Conservation (phyloP, 2,329 filamentous ascomycete genomes). For the Sporothrix inflata region DNA sequence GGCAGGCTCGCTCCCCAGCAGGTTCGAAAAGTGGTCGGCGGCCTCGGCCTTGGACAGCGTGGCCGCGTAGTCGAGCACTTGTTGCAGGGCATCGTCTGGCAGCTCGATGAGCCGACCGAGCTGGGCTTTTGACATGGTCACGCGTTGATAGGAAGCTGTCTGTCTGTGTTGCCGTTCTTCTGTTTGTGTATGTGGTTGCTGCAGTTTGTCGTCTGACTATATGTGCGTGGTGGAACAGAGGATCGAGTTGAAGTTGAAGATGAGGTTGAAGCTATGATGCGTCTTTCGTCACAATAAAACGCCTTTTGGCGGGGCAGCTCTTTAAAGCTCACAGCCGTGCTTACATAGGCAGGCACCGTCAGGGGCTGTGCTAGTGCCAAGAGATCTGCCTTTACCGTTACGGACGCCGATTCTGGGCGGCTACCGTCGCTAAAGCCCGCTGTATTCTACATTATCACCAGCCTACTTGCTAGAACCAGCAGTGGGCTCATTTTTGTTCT, state of each 20-base stretch:
- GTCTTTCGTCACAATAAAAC: not conserved
- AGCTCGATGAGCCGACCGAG: constrained; percentile 80
- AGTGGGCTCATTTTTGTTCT: not conserved
- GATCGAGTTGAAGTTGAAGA: not conserved
- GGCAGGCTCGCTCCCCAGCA: constrained; percentile 83
- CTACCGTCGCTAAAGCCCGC: not conserved
- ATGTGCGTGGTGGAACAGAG: not conserved
- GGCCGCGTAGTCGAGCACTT: constrained; percentile 80
- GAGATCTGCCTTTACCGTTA: not conserved
- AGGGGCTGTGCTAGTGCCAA: not conserved
- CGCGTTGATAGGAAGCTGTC: not conserved
- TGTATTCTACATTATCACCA: not conserved
- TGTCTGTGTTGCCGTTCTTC: not conserved
- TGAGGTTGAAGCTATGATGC: not conserved
- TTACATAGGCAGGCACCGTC: not conserved
- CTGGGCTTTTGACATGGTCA: constrained; percentile 62
- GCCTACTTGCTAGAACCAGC: too few species aligned
- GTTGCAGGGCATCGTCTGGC: constrained; percentile 79
- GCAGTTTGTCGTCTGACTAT: not conserved
- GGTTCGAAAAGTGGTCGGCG: constrained; percentile 81
- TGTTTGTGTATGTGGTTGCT: not conserved
- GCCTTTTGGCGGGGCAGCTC: constrained; percentile 14
- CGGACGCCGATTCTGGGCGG: not conserved
- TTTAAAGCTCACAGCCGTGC: not conserved
- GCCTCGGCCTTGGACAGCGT: constrained; percentile 77